phyloP scores from a whole-genome alignment of 257 asterid genomes.

The Nicotiana paniculata region DNA sequence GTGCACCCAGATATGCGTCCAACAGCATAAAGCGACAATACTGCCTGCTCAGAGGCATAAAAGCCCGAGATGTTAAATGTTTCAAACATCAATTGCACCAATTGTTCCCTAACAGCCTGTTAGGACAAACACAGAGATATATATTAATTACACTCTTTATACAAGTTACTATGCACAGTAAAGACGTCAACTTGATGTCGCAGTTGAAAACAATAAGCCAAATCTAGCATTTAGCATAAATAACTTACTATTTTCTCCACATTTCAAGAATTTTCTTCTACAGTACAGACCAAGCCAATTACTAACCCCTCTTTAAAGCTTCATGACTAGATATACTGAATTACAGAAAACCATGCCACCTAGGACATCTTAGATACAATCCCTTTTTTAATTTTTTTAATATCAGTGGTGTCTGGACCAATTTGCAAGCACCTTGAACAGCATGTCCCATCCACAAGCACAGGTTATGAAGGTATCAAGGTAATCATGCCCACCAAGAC shows the following conservation, averaged over 20 bases:
- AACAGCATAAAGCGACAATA: slow-evolving; percentile 85
- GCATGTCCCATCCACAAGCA: neutral
- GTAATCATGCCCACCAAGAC: neutral
- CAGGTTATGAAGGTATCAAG: neutral
- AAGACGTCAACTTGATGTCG: neutral
- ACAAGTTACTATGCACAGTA: neutral
- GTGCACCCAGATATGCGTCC: slow-evolving; percentile 96
- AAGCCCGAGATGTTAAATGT: slow-evolving; percentile 87
- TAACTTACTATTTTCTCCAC: neutral
- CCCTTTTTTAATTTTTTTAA: neutral
- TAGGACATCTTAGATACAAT: neutral
- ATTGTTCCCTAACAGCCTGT: slow-evolving; percentile 84
- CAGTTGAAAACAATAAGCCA: neutral
- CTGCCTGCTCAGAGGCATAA: slow-evolving; percentile 95
- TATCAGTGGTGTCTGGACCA: neutral
- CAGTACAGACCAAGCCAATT: neutral
- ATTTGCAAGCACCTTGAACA: neutral
- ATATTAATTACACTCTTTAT: neutral
- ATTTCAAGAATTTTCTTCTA: neutral
- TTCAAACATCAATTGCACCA: slow-evolving; percentile 97
- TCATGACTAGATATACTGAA: neutral
- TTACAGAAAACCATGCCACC: neutral
- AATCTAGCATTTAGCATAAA: neutral
- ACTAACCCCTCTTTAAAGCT: neutral
- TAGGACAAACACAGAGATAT: neutral